Base-by-base conservation (phyloP, 192 early-diverging fungal genomes). In the Dimargaris cristalligena region DNA sequence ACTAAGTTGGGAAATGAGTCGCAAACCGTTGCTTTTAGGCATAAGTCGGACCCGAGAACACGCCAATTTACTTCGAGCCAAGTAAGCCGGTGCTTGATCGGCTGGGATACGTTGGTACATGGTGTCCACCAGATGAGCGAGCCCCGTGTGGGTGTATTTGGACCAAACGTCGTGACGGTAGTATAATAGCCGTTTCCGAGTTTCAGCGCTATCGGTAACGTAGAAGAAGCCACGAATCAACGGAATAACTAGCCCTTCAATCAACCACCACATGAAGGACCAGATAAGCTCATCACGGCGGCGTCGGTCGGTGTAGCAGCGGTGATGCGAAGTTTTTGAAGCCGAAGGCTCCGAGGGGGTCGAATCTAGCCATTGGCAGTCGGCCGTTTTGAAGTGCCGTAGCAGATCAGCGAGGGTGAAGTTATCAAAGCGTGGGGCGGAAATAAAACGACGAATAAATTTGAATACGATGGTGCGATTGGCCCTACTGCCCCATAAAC, bases 1-100 rank as follows among this genome's bases (percentile, higher is more conserved):
- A 33, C 75, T 62, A 34, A 91, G 66, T 52, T 92, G 92, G 52
- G 76, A 80, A 62, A 95, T 92, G 18, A 84, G 72, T 13, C 92
- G 78, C n/a, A 87, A 67, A 4, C 84, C 87, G 23, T 60, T 51
- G 33, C 70, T 73, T 66, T 95, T 95, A 41, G 90, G 90, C 26
- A 95, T 74, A 38, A 95, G 71, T 0, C 92, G 80, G 16, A 95
- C 63, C 46, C 68, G 76, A n/a, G 85, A 78, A 62, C 71, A 82
- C 1, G 60, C 67, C 47, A 75, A 74, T 0, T 58, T 41, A 52
- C 62, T 72, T 14, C 50, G 2, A 52, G 26, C 30, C 20, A 52
- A 52, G 22, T 2, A 3, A 26, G 26, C 30, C 16, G 25, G 0
- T 26, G 28, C 2, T 34, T 57, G 28, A 35, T 25, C 22, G 30